Percentiles rank a stretch among this genome's conserved stretches.
phyloP scores from a whole-genome alignment of 78 protist genomes.

The Ministeria vibrans region DNA sequence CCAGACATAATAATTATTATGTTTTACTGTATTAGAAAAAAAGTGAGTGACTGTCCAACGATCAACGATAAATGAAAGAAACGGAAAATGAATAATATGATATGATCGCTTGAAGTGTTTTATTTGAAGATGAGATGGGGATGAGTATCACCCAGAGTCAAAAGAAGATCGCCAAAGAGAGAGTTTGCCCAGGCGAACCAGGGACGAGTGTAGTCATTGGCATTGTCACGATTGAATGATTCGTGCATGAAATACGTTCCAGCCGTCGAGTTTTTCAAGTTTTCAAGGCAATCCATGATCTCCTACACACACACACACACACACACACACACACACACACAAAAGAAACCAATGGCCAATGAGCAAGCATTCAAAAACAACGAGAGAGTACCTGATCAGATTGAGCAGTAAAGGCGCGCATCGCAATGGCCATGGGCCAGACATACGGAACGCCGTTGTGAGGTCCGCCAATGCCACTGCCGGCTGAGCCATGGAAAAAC shows the following conservation, averaged over 20 bases:
- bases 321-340: too few species aligned
- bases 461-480: slow-evolving; percentile 44
- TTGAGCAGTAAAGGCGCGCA: slow-evolving; percentile 49
- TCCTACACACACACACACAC: slow-evolving; percentile 13
- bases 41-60: too few species aligned
- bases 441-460: slow-evolving; percentile 27
- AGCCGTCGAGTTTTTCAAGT: neutral
- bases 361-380: too few species aligned
- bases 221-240: slow-evolving; percentile 19
- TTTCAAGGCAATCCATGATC: neutral
- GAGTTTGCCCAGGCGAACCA: slow-evolving; percentile 64
- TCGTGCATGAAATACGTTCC: slow-evolving; percentile 44
- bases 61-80: too few species aligned
- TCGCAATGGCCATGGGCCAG: slow-evolving; percentile 46
- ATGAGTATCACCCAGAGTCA: neutral
- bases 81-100: too few species aligned
- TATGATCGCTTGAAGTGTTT: too few species aligned
- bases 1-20: too few species aligned
- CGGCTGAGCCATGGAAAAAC: slow-evolving; percentile 26
- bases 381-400: too few species aligned
- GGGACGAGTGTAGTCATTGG: slow-evolving; percentile 22
- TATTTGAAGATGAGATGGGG: neutral
- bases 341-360: too few species aligned
- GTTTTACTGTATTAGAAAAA: too few species aligned
- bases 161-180: slow-evolving; percentile 40